These are phyloP conservation scores for Collariella sp. DNA, from an alignment of 495 filamentous ascomycete species.

Conservation along the genomic window DNA sequence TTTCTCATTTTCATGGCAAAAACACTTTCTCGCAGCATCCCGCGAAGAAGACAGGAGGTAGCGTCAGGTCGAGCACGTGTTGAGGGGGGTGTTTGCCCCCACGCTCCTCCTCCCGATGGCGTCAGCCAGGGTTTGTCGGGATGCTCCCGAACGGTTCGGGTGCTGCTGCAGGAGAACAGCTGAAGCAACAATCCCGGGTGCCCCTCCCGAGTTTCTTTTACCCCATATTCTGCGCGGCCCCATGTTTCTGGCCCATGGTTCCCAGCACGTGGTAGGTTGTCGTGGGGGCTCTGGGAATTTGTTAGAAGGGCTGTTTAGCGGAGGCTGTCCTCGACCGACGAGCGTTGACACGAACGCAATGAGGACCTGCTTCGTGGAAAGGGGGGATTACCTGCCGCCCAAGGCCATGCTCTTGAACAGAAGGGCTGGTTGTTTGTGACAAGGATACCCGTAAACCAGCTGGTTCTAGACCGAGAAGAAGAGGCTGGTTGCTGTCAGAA, in stretches of 20 bases:
- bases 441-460: too few species aligned
- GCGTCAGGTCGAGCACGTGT: slow-evolving; percentile 1
- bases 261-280: not conserved
- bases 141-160: not conserved
- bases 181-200: not conserved
- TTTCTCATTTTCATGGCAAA: too few species aligned
- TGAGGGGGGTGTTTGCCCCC: slow-evolving; percentile 1
- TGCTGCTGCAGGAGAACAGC: not conserved
- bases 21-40: too few species aligned
- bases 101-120: not conserved
- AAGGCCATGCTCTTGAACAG: too few species aligned
- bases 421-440: too few species aligned
- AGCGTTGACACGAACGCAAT: not conserved
- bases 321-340: not conserved
- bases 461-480: too few species aligned
- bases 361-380: too few species aligned
- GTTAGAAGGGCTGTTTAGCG: not conserved
- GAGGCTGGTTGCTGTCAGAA: too few species aligned
- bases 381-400: too few species aligned
- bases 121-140: not conserved
- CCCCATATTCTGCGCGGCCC: not conserved
- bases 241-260: not conserved
- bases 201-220: slow-evolving; percentile 13
- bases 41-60: not conserved
- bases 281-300: not conserved